Percentiles rank a stretch among this genome's conserved stretches.
phyloP scores from a whole-genome alignment of 2,329 filamentous ascomycete species.

The Aspergillus persii region DNA sequence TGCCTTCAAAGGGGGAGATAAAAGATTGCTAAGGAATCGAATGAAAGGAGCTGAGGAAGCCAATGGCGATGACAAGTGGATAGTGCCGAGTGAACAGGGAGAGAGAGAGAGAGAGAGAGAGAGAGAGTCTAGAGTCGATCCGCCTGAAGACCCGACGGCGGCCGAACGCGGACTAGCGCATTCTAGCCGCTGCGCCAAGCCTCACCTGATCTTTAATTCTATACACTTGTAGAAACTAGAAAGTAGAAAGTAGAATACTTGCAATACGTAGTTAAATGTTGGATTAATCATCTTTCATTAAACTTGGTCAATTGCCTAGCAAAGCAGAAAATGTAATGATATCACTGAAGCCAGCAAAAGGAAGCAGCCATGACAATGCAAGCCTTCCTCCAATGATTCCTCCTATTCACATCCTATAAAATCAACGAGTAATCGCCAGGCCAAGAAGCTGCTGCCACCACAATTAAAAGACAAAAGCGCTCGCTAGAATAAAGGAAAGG shows the following conservation, averaged over 20 bases:
- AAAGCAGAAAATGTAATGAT: background rate
- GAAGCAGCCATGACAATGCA: background rate
- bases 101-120: too few species aligned
- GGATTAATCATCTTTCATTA: background rate
- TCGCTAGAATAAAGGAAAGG: background rate
- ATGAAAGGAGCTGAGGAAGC: background rate
- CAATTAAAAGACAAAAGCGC: background rate
- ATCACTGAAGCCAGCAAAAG: background rate
- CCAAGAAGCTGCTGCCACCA: background rate
- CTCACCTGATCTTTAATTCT: background rate
- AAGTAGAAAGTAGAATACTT: too few species aligned
- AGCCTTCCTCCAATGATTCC: background rate
- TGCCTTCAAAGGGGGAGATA: conserved; percentile 15
- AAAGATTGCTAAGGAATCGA: background rate
- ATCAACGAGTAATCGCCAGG: background rate
- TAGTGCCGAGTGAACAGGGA: background rate
- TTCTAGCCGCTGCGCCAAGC: background rate
- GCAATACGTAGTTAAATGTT: background rate
- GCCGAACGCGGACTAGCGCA: background rate
- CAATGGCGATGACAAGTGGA: background rate
- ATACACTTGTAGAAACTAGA: too few species aligned
- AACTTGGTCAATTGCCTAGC: background rate
- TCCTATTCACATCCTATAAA: background rate
- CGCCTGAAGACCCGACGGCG: background rate
- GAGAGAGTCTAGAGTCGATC: background rate